phyloP scores from a whole-genome alignment of 768 basidiomycete genomes.

The Neoboletus brunneissimus region DNA sequence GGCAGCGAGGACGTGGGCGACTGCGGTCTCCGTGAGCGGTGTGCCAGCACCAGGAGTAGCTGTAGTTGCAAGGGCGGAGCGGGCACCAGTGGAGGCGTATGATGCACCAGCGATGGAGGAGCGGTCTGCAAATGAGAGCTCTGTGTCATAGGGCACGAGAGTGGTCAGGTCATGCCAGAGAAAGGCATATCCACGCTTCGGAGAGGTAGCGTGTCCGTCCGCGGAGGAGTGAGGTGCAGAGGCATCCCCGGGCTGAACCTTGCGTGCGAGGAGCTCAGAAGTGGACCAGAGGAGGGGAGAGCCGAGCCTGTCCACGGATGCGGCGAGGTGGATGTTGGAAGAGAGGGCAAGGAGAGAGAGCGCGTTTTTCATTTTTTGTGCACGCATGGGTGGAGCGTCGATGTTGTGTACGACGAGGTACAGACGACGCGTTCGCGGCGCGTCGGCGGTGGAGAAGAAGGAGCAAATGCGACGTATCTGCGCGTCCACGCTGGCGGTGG shows the following conservation, averaged over 20 bases:
- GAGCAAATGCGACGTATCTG: conserved; percentile 65
- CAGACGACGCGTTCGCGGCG: conserved; percentile 42
- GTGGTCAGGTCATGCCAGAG: conserved; percentile 92
- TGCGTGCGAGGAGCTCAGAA: conserved; percentile 58
- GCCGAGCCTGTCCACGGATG: conserved; percentile 85
- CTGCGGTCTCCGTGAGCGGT: conserved; percentile 70
- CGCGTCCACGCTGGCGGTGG: conserved; percentile 45
- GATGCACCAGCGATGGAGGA: conserved; percentile 55
- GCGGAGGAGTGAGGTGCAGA: not conserved
- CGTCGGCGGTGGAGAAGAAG: conserved; percentile 48
- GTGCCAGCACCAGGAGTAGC: conserved; percentile 32
- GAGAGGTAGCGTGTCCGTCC: conserved; percentile 11
- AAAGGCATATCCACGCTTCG: conserved; percentile 61
- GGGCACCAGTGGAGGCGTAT: conserved; percentile 32
- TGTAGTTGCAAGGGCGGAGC: conserved; percentile 25
- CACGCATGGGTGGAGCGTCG: conserved; percentile 70
- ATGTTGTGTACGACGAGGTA: conserved; percentile 89
- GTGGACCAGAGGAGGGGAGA: conserved; percentile 82
- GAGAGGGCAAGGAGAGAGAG: conserved; percentile 72
- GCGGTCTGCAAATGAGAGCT: conserved; percentile 66
- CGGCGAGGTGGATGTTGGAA: conserved; percentile 75
- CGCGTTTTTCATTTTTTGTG: conserved; percentile 57
- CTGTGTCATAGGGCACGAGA: conserved; percentile 75
- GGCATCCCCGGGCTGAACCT: conserved; percentile 24
- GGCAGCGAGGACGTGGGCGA: conserved; percentile 78